phyloP scores from a whole-genome alignment of 305 asterid species.

The Fraxinus sp. region DNA sequence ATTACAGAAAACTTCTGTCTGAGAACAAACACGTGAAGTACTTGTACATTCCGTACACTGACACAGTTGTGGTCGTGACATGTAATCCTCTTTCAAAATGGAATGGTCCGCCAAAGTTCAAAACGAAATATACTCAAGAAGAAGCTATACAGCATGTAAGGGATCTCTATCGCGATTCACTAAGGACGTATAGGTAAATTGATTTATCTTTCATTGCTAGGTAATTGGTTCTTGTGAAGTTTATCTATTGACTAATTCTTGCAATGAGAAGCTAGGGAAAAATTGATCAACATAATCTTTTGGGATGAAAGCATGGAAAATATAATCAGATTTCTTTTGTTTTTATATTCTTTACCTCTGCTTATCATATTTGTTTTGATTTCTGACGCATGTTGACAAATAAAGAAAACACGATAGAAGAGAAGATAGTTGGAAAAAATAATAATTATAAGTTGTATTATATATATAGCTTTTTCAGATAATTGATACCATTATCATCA shows the following conservation, averaged over 20 bases:
- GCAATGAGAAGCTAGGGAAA: not conserved
- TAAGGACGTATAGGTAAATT: conserved; percentile 61
- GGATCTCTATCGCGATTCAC: conserved; percentile 67
- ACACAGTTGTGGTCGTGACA: conserved; percentile 82
- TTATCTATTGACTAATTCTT: conserved; percentile 14
- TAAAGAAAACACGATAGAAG: not conserved
- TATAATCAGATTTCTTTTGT: not conserved
- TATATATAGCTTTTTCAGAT: not conserved
- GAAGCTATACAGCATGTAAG: conserved; percentile 76
- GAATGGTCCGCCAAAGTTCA: conserved; percentile 77
- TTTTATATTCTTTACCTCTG: not conserved
- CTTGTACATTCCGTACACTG: conserved; percentile 88
- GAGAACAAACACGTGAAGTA: conserved; percentile 95
- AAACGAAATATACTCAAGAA: conserved; percentile 64
- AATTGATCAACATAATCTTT: not conserved
- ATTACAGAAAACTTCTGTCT: conserved; percentile 71
- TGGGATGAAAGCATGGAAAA: not conserved
- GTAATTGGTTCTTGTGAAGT: not conserved
- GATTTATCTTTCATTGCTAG: conserved; percentile 10
- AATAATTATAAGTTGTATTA: not conserved
- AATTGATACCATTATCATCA: conserved; percentile 30
- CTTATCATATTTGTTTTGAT: not conserved
- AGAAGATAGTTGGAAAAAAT: not conserved
- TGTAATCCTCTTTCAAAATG: conserved; percentile 82
- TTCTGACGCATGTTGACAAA: not conserved